phyloP scores from a whole-genome alignment of 352 stramenopile species.

The Pythium aristosporum region DNA sequence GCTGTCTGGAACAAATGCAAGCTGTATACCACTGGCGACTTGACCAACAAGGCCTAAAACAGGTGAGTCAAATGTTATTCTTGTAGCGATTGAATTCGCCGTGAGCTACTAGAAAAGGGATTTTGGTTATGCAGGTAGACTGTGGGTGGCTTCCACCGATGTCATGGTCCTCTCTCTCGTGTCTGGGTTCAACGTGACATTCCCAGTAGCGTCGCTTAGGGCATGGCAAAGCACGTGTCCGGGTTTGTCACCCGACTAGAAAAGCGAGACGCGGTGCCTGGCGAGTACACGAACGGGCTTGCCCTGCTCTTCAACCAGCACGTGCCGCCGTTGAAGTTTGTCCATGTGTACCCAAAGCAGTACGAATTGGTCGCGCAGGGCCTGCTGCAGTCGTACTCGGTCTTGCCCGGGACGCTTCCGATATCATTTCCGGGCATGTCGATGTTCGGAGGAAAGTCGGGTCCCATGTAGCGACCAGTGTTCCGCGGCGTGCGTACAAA shows the following conservation, averaged over 20 bases:
- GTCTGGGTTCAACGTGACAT: no score
- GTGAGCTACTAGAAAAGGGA: no score
- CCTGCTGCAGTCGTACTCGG: not conserved
- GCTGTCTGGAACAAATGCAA: no score
- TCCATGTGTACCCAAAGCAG: conserved; percentile 34
- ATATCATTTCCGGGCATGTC: conserved; percentile 12
- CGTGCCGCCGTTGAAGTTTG: conserved; percentile 45
- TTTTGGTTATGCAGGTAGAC: no score
- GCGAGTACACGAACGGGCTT: not conserved
- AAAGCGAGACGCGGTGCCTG: not conserved
- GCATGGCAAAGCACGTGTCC: conserved; percentile 2
- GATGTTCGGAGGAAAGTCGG: not conserved
- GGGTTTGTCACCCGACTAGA: not conserved
- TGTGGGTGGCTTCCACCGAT: no score
- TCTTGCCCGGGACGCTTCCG: not conserved
- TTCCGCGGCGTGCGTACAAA: not conserved
- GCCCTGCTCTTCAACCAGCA: conserved; percentile 53
- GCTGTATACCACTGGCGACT: no score
- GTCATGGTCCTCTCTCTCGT: no score
- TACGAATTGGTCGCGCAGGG: not conserved
- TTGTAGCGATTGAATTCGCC: no score
- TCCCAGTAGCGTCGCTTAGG: no score
- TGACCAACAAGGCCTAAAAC: no score
- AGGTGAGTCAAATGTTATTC: no score
- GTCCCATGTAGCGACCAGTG: not conserved